phyloP scores from a whole-genome alignment of 1,139 yeast genomes.

The Pichia sp. region DNA sequence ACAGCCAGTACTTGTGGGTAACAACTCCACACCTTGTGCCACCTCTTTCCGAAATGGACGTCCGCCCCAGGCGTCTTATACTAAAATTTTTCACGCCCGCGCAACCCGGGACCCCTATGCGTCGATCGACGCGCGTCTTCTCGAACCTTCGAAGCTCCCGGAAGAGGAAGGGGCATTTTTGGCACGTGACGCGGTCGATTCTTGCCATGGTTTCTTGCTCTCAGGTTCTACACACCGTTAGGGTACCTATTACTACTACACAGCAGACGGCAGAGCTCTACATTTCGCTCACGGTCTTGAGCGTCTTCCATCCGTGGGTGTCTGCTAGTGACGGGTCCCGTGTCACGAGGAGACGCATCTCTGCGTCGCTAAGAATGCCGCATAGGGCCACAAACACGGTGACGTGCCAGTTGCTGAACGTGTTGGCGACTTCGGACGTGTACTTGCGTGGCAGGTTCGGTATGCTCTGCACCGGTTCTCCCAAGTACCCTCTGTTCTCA shows the following conservation, averaged over 20 bases:
- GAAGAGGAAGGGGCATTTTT: too few species aligned
- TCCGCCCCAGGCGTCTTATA: too few species aligned
- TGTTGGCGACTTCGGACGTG: constrained; percentile 6
- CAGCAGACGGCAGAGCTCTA: too few species aligned
- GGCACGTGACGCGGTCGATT: too few species aligned
- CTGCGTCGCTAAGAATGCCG: background rate
- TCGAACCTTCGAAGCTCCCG: constrained; percentile 1
- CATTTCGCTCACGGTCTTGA: background rate
- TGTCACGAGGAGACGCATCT: background rate
- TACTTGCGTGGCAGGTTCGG: constrained; percentile 38
- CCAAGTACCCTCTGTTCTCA: constrained; percentile 71
- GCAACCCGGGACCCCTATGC: background rate
- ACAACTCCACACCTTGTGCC: too few species aligned
- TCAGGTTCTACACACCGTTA: too few species aligned
- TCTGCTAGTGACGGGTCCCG: background rate
- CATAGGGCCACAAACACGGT: background rate
- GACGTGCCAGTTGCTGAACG: constrained; percentile 16
- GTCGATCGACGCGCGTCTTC: background rate
- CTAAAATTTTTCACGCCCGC: constrained; percentile 2
- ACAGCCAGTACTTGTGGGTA: too few species aligned
- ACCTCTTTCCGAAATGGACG: too few species aligned
- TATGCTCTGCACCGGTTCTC: constrained; percentile 41
- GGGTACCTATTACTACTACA: too few species aligned
- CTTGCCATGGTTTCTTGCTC: too few species aligned
- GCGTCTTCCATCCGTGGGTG: constrained; percentile 1